These are phyloP conservation scores for Crithidia brevicula DNA, from an alignment of 208 protist genomes.

Conservation along the genomic window DNA sequence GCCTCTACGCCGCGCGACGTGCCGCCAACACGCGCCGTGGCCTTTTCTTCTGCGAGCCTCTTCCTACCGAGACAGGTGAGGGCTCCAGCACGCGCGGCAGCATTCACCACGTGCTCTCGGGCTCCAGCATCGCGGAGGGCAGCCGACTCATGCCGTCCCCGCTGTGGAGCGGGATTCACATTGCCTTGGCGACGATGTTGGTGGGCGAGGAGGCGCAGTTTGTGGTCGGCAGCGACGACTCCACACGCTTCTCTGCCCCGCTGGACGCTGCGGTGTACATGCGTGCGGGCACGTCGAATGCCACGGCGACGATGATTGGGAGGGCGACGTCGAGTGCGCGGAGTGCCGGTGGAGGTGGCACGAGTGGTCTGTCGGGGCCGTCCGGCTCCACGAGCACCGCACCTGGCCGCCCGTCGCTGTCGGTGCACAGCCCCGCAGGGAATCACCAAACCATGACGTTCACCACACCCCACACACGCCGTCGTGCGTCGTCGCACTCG, in stretches of 20 bases:
- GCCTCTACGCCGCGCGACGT: conserved; percentile 15
- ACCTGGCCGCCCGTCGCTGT: too few species aligned
- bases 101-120: not conserved
- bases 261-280: conserved; percentile 12
- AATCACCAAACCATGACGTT: not conserved
- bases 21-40: not conserved
- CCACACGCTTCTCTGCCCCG: conserved; percentile 13
- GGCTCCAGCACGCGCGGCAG: not conserved
- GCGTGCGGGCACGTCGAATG: not conserved
- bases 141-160: conserved; percentile 9
- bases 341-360: not conserved
- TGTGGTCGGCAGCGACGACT: conserved; percentile 23
- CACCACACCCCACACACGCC: not conserved
- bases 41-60: not conserved
- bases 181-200: conserved; percentile 31
- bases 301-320: not conserved
- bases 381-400: not conserved
- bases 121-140: conserved; percentile 14
- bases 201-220: conserved; percentile 33
- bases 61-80: not conserved
- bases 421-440: not conserved
- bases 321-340: not conserved
- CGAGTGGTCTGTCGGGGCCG: not conserved
- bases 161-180: conserved; percentile 31
- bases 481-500: not conserved